A percentile compares a stretch with the other conserved stretches of the same genome.
Conservation (phyloP, 805 yeast genomes). For the Candida qinlingensis region DNA sequence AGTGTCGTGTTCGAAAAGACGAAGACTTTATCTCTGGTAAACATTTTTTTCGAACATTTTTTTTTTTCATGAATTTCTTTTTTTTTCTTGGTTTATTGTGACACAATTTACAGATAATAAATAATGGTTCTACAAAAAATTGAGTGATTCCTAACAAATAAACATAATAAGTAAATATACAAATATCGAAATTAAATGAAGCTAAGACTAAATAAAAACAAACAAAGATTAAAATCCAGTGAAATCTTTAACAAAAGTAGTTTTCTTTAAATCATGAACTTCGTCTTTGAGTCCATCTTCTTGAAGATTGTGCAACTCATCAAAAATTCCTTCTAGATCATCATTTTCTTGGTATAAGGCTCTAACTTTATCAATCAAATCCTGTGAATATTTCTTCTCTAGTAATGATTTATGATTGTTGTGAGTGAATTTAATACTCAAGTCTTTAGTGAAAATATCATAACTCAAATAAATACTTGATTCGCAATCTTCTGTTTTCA, state of each 20-base stretch:
- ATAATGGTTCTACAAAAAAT: no score
- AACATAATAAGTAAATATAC: no score
- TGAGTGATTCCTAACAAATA: no score
- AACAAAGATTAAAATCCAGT: constrained; percentile 2
- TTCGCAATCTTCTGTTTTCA: constrained; percentile 23
- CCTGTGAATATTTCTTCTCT: constrained; percentile 17
- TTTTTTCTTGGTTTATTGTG: no score
- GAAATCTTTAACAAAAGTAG: constrained; percentile 21
- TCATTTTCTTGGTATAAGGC: constrained; percentile 4
- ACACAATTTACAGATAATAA: no score
- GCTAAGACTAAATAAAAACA: neutral
- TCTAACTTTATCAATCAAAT: constrained; percentile 14
- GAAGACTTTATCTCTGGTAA: no score
- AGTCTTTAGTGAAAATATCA: constrained; percentile 17
- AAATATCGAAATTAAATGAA: no score
- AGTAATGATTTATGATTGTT: constrained; percentile 16
- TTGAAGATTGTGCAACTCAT: constrained; percentile 4
- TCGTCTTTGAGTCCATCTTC: constrained; percentile 13
- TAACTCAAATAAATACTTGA: constrained; percentile 22
- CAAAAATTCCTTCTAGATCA: constrained; percentile 9
- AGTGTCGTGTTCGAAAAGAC: no score
- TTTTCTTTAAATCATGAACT: constrained; percentile 13
- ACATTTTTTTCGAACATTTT: no score
- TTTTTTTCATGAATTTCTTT: no score
- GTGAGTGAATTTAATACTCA: constrained; percentile 22